phyloP scores from a whole-genome alignment of 108 stramenopile species.

The Discostella pseudostelligera region DNA sequence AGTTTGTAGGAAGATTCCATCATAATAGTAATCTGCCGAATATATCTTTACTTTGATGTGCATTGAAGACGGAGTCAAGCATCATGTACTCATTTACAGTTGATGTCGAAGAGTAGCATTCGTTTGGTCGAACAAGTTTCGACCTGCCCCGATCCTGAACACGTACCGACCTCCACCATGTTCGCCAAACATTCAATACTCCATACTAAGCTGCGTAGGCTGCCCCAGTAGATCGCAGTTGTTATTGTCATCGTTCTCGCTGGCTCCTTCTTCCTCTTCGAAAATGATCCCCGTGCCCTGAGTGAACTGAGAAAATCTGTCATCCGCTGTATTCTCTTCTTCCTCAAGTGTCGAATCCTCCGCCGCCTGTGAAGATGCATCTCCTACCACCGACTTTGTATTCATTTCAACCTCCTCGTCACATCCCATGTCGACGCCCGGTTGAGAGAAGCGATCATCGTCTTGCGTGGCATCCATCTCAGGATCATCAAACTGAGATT shows the following conservation, averaged over 20 bases:
- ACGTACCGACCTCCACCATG: too few species aligned
- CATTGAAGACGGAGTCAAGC: too few species aligned
- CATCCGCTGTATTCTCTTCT: constrained; percentile 14
- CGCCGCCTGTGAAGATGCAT: constrained; percentile 29
- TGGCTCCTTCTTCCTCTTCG: constrained; percentile 4
- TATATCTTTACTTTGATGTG: too few species aligned
- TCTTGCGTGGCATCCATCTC: constrained; percentile 4
- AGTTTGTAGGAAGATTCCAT: too few species aligned
- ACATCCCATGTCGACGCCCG: background rate
- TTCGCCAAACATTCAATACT: too few species aligned
- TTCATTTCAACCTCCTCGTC: constrained; percentile 6
- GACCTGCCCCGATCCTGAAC: too few species aligned
- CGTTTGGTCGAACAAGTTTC: too few species aligned
- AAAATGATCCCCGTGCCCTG: background rate
- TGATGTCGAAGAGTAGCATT: too few species aligned
- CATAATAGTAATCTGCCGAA: too few species aligned
- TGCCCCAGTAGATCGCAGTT: background rate
- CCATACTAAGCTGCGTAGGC: constrained; percentile 31
- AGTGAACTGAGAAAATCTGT: constrained; percentile 13
- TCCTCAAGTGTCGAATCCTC: constrained; percentile 27
- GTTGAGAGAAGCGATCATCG: constrained; percentile 22
- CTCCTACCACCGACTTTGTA: constrained; percentile 15
- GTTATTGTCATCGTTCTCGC: background rate
- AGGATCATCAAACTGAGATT: constrained; percentile 23
- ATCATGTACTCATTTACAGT: too few species aligned